These are phyloP conservation scores for Yamadazyma sp. DNA, from an alignment of 1,139 yeast species.

Conservation along the genomic window DNA sequence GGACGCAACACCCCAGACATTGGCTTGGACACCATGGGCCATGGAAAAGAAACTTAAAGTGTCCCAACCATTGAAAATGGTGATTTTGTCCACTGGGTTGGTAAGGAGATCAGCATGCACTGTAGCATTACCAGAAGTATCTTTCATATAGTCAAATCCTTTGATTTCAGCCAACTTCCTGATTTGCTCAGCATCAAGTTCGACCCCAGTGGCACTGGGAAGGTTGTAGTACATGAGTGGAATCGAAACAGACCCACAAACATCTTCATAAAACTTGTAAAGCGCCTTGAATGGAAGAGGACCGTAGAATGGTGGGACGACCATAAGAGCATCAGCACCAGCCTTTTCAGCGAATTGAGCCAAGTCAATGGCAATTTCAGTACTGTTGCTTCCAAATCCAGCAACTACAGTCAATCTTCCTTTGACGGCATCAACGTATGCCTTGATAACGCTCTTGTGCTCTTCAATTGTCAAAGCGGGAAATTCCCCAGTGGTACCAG, in stretches of 20 bases:
- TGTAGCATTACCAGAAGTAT: conserved; percentile 18
- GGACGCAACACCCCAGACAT: conserved; percentile 18
- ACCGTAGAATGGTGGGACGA: conserved; percentile 19
- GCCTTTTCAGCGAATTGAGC: conserved; percentile 15
- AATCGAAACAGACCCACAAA: conserved; percentile 16
- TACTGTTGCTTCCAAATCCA: conserved; percentile 17
- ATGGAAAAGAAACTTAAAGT: conserved; percentile 16
- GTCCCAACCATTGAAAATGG: conserved; percentile 17
- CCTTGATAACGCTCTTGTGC: conserved; percentile 15
- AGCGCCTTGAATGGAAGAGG: conserved; percentile 16
- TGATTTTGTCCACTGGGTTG: conserved; percentile 12
- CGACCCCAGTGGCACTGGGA: conserved; percentile 18
- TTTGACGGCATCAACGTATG: conserved; percentile 16
- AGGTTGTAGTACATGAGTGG: conserved; percentile 18
- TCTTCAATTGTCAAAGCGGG: conserved; percentile 17
- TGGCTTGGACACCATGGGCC: conserved; percentile 16
- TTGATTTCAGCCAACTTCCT: conserved; percentile 15
- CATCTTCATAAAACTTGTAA: conserved; percentile 15
- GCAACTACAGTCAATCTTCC: conserved; percentile 17
- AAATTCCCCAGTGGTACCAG: conserved; percentile 20
- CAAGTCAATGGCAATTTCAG: conserved; percentile 16
- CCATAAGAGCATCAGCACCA: conserved; percentile 18
- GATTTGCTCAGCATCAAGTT: conserved; percentile 13
- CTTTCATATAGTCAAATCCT: conserved; percentile 17
- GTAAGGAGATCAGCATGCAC: conserved; percentile 17